These are phyloP conservation scores for Cadophora luteo-olivacea DNA, from an alignment of 2,329 filamentous ascomycete species.

Conservation along the genomic window DNA sequence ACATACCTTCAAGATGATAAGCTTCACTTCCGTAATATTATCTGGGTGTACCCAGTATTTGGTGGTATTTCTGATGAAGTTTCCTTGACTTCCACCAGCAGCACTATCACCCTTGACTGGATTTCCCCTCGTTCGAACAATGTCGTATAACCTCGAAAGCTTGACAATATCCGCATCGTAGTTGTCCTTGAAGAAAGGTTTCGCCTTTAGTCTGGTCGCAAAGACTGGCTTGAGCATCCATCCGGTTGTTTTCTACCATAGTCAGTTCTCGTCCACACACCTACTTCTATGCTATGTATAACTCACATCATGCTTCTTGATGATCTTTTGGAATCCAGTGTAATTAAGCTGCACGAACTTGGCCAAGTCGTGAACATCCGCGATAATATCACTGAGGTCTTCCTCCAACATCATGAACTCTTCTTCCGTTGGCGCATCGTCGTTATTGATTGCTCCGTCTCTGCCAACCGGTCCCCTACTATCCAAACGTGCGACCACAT, in stretches of 20 bases:
- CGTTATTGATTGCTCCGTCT: constrained; percentile 40
- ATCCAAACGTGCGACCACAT: constrained; percentile 80
- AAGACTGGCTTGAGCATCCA: constrained; percentile 98
- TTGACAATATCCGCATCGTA: constrained; percentile 96
- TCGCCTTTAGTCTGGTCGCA: constrained; percentile 89
- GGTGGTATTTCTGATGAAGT: constrained; percentile 95
- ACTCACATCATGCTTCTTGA: constrained; percentile 97
- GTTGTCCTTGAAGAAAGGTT: constrained; percentile 98
- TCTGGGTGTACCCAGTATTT: constrained; percentile 99
- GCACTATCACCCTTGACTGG: constrained; percentile 91
- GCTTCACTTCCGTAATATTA: constrained; percentile 97
- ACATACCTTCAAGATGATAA: constrained; percentile 85
- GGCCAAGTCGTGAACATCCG: constrained; percentile 95
- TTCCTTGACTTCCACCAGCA: constrained; percentile 90
- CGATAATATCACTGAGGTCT: constrained; percentile 96
- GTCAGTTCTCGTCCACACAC: constrained; percentile 24
- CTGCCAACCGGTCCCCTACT: constrained; percentile 58
- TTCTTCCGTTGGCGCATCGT: constrained; percentile 77
- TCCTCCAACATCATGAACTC: constrained; percentile 95
- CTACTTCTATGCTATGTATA: neutral
- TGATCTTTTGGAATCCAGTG: constrained; percentile 99
- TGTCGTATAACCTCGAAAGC: constrained; percentile 92
- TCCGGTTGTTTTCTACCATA: constrained; percentile 81
- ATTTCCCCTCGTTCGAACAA: constrained; percentile 91
- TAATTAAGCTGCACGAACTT: constrained; percentile 99